Evolutionary conservation across 345 rosid genomes (phyloP), one percentile per base, ranked within the genome.

Genomic region (Boechera divaricarpa): DNA sequence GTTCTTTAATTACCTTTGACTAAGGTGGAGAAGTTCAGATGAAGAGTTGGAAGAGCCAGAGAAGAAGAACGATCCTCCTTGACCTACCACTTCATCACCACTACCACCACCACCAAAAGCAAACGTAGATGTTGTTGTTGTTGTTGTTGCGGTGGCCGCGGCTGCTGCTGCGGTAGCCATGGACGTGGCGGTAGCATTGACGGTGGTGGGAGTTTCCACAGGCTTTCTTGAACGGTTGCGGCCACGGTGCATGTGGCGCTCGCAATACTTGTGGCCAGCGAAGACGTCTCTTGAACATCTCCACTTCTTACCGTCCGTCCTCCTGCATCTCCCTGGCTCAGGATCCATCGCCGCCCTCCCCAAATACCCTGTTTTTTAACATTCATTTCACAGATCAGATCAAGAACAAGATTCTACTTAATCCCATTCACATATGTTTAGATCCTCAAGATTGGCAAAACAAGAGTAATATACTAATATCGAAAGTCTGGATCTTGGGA

Each of bases 221-320:
- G 95, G 98, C 99, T 94, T 94, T 94, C 98, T 94, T 90, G 98
- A 92, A 92, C 98, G 98, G 90, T 90, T 94, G 85, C 96, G 96
- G 90, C 99, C 97, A 72, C 98, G 98, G 81, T 95, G 98, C 82
- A 95, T 86, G 88, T 95, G 99, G 94, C 99, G 98, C 88, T 95
- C 97, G 79, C 99, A 95, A 84, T 92, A 95, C 82, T 92, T 95
- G 76, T 93, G 93, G 48, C 97, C 94, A 1, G 80, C 83, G 70
- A 91, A 96, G 66, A 93, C 94, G 61, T 93, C 98, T 75, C 96
- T 92, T 12, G 99, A 91, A 81, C 99, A 95, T 80, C 99, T 83
- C 99, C 99, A 95, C 81, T 95, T 95, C 87, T 93, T 95, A 1
- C 99, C 99, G 12, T 95, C 99, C 1, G 98, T 95, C 68, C 99